Conservation (phyloP, 257 asterid genomes). For the Capsicum chinense region DNA sequence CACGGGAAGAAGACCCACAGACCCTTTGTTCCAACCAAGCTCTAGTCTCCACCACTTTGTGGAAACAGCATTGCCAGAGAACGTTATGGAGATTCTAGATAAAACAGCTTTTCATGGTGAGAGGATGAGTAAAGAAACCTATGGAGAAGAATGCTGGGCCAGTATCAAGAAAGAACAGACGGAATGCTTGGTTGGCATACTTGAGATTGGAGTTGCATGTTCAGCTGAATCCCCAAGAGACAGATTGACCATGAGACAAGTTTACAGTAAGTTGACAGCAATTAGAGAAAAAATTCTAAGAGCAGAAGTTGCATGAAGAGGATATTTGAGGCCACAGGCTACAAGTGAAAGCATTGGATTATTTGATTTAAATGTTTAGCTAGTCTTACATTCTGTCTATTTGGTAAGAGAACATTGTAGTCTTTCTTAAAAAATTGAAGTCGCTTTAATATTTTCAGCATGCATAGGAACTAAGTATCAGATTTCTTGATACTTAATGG, state of each 20-base stretch:
- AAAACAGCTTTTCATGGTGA: conserved; percentile 31
- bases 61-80: conserved; percentile 23
- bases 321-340: too few species aligned
- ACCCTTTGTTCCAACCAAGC: conserved; percentile 33
- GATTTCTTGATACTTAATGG: not conserved
- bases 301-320: too few species aligned
- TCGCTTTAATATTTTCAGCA: too few species aligned
- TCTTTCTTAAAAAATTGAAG: too few species aligned
- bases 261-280: conserved; percentile 24
- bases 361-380: too few species aligned
- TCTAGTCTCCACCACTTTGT: conserved; percentile 40
- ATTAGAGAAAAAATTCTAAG: conserved; percentile 23
- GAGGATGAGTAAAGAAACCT: conserved; percentile 10
- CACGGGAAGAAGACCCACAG: conserved; percentile 49
- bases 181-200: conserved; percentile 34
- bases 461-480: not conserved
- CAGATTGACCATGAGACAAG: conserved; percentile 34
- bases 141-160: not conserved
- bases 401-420: too few species aligned
- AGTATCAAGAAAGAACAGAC: not conserved
- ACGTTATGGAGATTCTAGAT: conserved; percentile 38
- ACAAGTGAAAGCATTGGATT: too few species aligned
- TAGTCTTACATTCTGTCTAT: too few species aligned
- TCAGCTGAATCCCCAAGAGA: conserved; percentile 34
- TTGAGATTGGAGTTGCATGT: conserved; percentile 33